Evolutionary conservation across 306 rosid genomes (phyloP).

Genomic region (Trichosanthes cucumerina): DNA sequence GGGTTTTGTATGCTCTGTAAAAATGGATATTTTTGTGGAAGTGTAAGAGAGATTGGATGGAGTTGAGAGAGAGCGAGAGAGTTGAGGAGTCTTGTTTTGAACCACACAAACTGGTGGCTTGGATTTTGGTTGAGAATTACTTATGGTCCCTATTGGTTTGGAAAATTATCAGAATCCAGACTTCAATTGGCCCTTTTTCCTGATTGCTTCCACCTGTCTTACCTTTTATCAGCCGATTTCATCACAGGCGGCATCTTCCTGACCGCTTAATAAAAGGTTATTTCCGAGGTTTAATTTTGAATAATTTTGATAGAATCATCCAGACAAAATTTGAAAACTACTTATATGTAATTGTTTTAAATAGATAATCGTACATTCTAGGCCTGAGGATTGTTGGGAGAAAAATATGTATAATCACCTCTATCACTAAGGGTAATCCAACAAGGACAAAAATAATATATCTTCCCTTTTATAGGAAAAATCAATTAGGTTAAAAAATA

Average conservation of each 20-base stretch:
- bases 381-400: too few species aligned
- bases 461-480: too few species aligned
- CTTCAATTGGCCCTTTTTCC: slow-evolving; percentile 7
- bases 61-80: not conserved
- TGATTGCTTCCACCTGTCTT: not conserved
- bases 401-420: too few species aligned
- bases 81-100: not conserved
- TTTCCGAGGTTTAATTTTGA: not conserved
- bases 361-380: too few species aligned
- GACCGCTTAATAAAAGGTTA: not conserved
- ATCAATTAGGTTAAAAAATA: too few species aligned
- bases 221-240: not conserved
- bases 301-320: not conserved
- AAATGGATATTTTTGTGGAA: not conserved
- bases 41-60: not conserved
- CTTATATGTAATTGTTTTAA: not conserved
- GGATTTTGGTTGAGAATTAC: not conserved
- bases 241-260: not conserved
- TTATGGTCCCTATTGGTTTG: not conserved
- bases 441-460: too few species aligned
- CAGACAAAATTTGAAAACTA: not conserved
- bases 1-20: not conserved
- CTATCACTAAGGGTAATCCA: too few species aligned
- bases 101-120: slow-evolving; percentile 13
- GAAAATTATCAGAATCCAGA: not conserved